These are phyloP conservation scores for Porogramme epimiltina DNA, from an alignment of 1,284 basidiomycete species.

Conservation along the genomic window DNA sequence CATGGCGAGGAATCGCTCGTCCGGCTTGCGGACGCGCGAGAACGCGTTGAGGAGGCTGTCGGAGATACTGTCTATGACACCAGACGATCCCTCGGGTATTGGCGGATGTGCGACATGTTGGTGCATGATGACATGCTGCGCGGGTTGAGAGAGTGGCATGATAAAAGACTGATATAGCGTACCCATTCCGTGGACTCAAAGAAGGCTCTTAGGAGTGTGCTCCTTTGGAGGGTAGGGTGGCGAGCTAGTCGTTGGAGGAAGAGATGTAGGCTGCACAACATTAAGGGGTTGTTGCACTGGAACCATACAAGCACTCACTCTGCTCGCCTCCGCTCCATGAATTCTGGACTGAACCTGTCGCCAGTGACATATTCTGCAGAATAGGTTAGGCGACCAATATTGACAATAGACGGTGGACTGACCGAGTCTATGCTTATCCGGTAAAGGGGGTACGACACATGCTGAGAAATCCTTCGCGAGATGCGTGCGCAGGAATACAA, in stretches of 20 bases:
- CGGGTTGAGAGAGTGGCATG: neutral
- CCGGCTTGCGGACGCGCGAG: slow-evolving; percentile 92
- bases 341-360: slow-evolving; percentile 95
- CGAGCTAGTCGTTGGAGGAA: slow-evolving; percentile 90
- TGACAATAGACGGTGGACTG: slow-evolving; percentile 31
- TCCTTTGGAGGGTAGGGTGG: slow-evolving; percentile 94
- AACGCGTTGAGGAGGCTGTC: slow-evolving; percentile 97
- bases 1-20: slow-evolving; percentile 93
- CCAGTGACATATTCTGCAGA: slow-evolving; percentile 91
- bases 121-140: slow-evolving; percentile 92
- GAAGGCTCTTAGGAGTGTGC: slow-evolving; percentile 88
- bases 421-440: slow-evolving; percentile 97
- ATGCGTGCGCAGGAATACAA: slow-evolving; percentile 91
- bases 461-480: slow-evolving; percentile 93
- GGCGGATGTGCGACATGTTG: slow-evolving; percentile 90
- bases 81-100: slow-evolving; percentile 72
- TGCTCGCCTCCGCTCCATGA: slow-evolving; percentile 88
- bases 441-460: slow-evolving; percentile 93
- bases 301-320: slow-evolving; percentile 63
- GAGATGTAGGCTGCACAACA: slow-evolving; percentile 74
- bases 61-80: slow-evolving; percentile 92
- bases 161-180: slow-evolving; percentile 27
- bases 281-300: slow-evolving; percentile 8
- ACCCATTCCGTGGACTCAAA: slow-evolving; percentile 99
- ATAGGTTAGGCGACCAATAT: slow-evolving; percentile 1